Conservation (phyloP, 2,329 filamentous ascomycete species). For the Botrytis deweyae region DNA sequence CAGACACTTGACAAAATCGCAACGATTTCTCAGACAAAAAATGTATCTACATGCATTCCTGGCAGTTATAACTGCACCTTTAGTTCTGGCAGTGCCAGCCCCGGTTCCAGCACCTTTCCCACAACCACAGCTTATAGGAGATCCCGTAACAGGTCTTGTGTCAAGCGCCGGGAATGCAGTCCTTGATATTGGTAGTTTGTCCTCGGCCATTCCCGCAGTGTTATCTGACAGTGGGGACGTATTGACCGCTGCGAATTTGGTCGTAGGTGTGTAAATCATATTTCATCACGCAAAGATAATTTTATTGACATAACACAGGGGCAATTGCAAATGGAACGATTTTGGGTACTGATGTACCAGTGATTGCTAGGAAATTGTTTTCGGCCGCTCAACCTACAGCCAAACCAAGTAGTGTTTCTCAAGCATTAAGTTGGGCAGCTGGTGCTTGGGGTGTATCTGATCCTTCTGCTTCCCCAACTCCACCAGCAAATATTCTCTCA, state of each 20-base stretch:
- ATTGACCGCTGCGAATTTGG: neutral
- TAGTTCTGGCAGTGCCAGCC: conserved; percentile 2
- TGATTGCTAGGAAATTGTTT: conserved; percentile 25
- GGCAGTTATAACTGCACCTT: neutral
- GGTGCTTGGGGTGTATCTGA: conserved; percentile 16
- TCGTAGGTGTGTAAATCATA: neutral
- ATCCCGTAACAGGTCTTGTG: neutral
- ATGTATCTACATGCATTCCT: conserved; percentile 8
- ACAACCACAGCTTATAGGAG: neutral
- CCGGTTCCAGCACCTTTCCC: conserved; percentile 8
- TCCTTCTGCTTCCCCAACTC: conserved; percentile 19
- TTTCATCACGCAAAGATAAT: too few relatives aligned
- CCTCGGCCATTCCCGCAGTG: neutral
- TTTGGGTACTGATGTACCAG: conserved; percentile 24
- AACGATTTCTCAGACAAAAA: neutral
- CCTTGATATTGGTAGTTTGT: neutral
- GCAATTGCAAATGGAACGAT: conserved; percentile 28
- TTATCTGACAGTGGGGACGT: neutral
- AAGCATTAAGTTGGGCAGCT: conserved; percentile 26
- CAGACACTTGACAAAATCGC: neutral
- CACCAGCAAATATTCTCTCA: conserved; percentile 23
- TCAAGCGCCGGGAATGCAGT: neutral
- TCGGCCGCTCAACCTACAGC: conserved; percentile 33
- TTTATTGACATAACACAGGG: neutral
- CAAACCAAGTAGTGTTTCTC: conserved; percentile 31